These are phyloP conservation scores for Puccinia triticina DNA, from an alignment of 1,284 basidiomycete genomes.

Conservation along the genomic window DNA sequence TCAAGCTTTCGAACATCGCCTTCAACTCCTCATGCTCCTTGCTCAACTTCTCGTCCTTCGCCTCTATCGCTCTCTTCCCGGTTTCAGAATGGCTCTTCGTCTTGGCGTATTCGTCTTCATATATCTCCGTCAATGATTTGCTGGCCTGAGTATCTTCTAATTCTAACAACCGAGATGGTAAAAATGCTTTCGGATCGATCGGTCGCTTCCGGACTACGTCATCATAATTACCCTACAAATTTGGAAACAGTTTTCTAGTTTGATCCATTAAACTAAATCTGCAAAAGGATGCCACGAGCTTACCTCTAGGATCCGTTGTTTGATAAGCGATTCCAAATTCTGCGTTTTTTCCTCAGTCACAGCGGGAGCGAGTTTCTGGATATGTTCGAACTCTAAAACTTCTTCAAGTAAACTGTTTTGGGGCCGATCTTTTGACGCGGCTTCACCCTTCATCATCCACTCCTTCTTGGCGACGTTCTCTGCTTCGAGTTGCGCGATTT, in stretches of 20 bases:
- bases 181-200: conserved; percentile 80
- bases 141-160: conserved; percentile 83
- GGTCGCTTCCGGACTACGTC: conserved; percentile 82
- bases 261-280: neutral
- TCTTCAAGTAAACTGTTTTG: conserved; percentile 90
- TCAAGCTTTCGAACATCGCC: conserved; percentile 79
- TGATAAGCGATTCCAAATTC: conserved; percentile 86
- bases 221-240: conserved; percentile 72
- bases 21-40: conserved; percentile 88
- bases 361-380: conserved; percentile 81
- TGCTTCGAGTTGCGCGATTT: conserved; percentile 65
- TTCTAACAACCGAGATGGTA: conserved; percentile 86
- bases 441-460: conserved; percentile 93
- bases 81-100: conserved; percentile 62
- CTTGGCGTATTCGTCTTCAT: conserved; percentile 87
- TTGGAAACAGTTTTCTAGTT: neutral
- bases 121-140: conserved; percentile 91
- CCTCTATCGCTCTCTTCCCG: conserved; percentile 66
- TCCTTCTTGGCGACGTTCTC: conserved; percentile 70
- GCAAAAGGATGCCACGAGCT: conserved; percentile 55
- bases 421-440: conserved; percentile 76
- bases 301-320: conserved; percentile 80
- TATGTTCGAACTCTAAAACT: conserved; percentile 89
- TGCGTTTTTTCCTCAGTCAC: conserved; percentile 86
- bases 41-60: conserved; percentile 82